These are phyloP conservation scores for Cladophialophora exuberans DNA, from an alignment of 2,329 filamentous ascomycete genomes.

Conservation along the genomic window DNA sequence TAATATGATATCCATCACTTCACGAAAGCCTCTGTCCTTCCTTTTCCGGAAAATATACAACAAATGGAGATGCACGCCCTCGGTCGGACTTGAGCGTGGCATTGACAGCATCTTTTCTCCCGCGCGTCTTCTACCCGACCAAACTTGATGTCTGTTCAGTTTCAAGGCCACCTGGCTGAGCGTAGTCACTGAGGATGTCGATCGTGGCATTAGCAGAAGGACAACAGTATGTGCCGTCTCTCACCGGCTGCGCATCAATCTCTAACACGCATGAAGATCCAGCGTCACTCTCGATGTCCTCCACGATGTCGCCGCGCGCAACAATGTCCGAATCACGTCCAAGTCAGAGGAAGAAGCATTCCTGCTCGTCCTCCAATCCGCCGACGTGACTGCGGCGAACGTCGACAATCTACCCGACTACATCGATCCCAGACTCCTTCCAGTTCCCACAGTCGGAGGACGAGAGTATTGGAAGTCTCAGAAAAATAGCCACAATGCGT, in stretches of 20 bases:
- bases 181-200: conserved; percentile 24
- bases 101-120: background rate
- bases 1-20: too few species aligned
- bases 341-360: conserved; percentile 32
- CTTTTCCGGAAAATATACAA: background rate
- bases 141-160: background rate
- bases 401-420: conserved; percentile 43
- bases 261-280: conserved; percentile 22
- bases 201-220: conserved; percentile 32
- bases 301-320: conserved; percentile 28
- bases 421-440: conserved; percentile 40
- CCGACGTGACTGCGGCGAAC: conserved; percentile 33
- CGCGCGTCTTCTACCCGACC: too few species aligned
- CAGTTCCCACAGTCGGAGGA: conserved; percentile 30
- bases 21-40: background rate
- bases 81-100: conserved; percentile 17
- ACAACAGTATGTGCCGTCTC: conserved; percentile 13
- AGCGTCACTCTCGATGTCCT: conserved; percentile 30
- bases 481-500: conserved; percentile 50
- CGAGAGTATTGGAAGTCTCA: conserved; percentile 31
- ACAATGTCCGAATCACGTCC: conserved; percentile 26
- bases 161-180: background rate
- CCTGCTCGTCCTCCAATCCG: conserved; percentile 36
- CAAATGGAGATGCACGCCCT: conserved; percentile 19
- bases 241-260: background rate